These are phyloP conservation scores for Elongisporangium anandrum DNA, from an alignment of 352 stramenopile species.

Conservation along the genomic window DNA sequence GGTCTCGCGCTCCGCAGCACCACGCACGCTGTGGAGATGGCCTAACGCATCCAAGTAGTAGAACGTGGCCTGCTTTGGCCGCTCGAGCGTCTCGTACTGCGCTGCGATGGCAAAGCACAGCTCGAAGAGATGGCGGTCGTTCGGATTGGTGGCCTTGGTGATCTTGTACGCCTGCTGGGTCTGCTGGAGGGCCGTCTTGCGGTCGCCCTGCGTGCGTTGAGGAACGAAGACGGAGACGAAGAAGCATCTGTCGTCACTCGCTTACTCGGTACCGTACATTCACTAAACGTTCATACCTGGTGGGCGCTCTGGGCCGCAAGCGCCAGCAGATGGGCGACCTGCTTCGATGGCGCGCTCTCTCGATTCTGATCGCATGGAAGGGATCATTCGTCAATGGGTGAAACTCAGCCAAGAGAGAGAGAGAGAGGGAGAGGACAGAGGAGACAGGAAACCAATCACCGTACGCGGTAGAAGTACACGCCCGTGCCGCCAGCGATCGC, in stretches of 20 bases:
- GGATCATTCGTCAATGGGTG: constrained; percentile 6
- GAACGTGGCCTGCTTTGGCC: constrained; percentile 33
- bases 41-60: constrained; percentile 73
- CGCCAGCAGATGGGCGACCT: constrained; percentile 46
- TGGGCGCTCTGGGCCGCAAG: constrained; percentile 42
- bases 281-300: constrained; percentile 18
- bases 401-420: neutral
- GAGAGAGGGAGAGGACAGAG: neutral
- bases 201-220: constrained; percentile 30
- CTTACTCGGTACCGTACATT: neutral
- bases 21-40: constrained; percentile 30
- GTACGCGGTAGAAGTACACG: constrained; percentile 66
- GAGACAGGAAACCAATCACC: neutral
- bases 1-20: constrained; percentile 24
- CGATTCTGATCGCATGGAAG: constrained; percentile 38
- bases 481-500: constrained; percentile 38
- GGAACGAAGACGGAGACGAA: neutral
- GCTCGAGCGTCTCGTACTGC: constrained; percentile 60
- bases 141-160: constrained; percentile 52
- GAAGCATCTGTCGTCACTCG: neutral
- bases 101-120: constrained; percentile 70
- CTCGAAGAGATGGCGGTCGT: constrained; percentile 76
- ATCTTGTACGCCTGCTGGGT: constrained; percentile 67
- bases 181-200: constrained; percentile 52
- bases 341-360: constrained; percentile 44